Evolutionary conservation across 805 yeast species (phyloP), one percentile per base, ranked within the genome.

Genomic region (Candida andamanensis): DNA sequence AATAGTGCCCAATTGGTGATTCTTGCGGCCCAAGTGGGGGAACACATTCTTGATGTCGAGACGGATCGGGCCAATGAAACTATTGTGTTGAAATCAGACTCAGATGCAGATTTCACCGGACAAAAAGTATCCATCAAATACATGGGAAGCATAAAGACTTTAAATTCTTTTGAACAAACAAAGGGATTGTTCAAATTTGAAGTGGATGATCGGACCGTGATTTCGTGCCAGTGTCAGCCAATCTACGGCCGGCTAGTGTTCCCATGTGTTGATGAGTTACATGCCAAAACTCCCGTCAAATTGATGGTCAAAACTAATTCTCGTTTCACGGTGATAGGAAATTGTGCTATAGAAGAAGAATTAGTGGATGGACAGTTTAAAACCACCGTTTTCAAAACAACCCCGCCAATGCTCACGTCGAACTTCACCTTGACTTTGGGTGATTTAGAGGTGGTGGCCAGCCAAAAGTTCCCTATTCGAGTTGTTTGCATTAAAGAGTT

Each of bases 161-260:
- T 33, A 8, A 33, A 27, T 13, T 33, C 37, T 7, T 33, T 34
- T 8, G 32, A 28, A n/a, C 44, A 40, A 24, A 40, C 44, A 18
- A 36, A 31, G 20, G 44, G 41, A 3, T 22, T 35, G 1, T 40
- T 40, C 33, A 36, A 34, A 25, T 34, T 35, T 15, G 36, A 78
- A 76, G 47, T 79, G 76, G 57, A 78, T 1, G 67, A 72, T 37
- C 69, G 73, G 39, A 68, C 57, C 36, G 57, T 81, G 9, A 48
- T 82, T 19, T 78, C 87, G 0, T 80, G 92, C 2, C 92, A 84
- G 47, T 67, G 76, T 26, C 89, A 82, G 49, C 87, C 92, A 0
- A 64, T 67, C 12, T 78, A 69, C 41, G 80, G 86, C 4, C 63
- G 80, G 42, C 47, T 50, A 29, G 69, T 83, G 9, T 78, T 78